Evolutionary conservation across 2,329 filamentous ascomycete species (phyloP), one percentile per base, ranked within the genome.

Genomic region (Penicillium psychrosexuale): DNA sequence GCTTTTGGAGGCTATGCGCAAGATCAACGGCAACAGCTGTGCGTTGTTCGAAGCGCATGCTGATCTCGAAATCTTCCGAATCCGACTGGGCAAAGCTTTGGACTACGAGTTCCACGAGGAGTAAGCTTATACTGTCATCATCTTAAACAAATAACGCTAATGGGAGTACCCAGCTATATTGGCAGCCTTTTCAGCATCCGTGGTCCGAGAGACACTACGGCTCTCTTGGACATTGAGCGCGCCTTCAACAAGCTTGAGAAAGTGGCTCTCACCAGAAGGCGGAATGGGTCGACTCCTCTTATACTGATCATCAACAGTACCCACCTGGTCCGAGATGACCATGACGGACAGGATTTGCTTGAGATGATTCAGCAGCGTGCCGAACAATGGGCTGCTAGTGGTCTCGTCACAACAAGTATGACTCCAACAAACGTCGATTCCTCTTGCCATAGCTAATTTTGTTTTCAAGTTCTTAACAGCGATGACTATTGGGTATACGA

Each of bases 401-500:
- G 91, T 61, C 82, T 99, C 8, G 90, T 95, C 30, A 97, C 94
- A 1, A 77, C 86, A 55, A 79, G 74, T 75, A 66, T 59, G 69
- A 52, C 19, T 9, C 11, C 1, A n/a, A 0, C 12, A 7, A 39
- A 13, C 5, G 8, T 33, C 4, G 5, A 0, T 7, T 12, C 5
- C 5, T n/a, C 22, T 34, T 15, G n/a, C 22, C 22, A 17, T n/a
- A 17, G 28, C 52, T 55, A 30, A 54, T 19, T 22, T 12, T 17
- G 9, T 45, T 39, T 33, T 31, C 56, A 91, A 80, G 86, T 99
- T 33, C 91, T 99, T 77, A 97, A 97, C 75, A 92, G 87, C 51
- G 94, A 99, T 73, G 94, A 97, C 70, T 99, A 96, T 75, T 99
- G 94, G 94, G 89, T 99, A 0, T 97, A 97, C 67, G 94, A 99